Base-by-base conservation (phyloP, 2,329 filamentous ascomycete species). In the Ilyonectria sp. region DNA sequence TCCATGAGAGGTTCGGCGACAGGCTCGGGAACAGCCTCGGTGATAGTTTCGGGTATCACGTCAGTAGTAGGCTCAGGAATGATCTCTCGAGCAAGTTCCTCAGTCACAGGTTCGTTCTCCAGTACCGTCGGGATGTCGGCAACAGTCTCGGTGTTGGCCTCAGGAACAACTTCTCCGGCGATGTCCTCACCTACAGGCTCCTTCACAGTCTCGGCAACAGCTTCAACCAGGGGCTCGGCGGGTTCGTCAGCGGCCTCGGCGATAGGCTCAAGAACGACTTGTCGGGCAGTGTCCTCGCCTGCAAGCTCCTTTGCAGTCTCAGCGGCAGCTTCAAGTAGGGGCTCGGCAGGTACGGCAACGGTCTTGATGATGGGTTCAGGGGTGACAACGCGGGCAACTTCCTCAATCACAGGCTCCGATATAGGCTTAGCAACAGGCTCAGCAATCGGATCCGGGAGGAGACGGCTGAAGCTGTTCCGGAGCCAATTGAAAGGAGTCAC, bases 301-400 rank as follows among this genome's bases (percentile, higher is more conserved):
- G 29, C 43, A 11, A 17, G 33, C 15, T 70, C 58, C 15, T 54
- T 35, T 19, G 46, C 11, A 46, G 62, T 54, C 43, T 67, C 49
- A 19, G 56, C 40, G 44, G 55, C 7, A 49, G 44, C n/a, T 55
- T 70, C 60, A 23, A 67, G 17, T 10, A n/a, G 57, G 60, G 56
- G 15, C 29, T 37, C 23, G 3, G 56, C 21, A 23, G 53, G 21
- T 44, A 33, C 46, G 7, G 26, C 5, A 35, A 35, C 31, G 6
- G 31, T 13, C 3, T 21, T n/a, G 11, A 13, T 15, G 3, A 46
- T 46, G 8, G 46, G 49, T 29, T 52, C 17, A 33, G 49, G 26
- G 31, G 59, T 47, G 8, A 26, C 23, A 21, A 63, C 69, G 6
- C 29, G 58, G 40, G 40, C n/a, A 29, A 29, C 6, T 10, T 52